Evolutionary conservation across 441 rosid species (phyloP).

Genomic region (Viola pubescens): DNA sequence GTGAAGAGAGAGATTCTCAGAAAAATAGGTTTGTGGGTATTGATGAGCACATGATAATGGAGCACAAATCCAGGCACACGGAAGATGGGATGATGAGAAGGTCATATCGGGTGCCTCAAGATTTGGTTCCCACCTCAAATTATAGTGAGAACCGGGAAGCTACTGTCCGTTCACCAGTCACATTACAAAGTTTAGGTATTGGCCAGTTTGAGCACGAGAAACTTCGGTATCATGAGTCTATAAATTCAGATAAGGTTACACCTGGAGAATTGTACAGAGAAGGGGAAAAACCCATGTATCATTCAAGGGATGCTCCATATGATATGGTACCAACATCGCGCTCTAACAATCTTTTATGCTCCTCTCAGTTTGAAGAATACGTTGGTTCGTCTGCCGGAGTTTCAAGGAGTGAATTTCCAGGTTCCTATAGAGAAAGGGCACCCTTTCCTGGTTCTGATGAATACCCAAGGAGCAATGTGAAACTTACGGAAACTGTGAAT

Average conservation of each 20-base stretch:
- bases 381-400: slow-evolving; percentile 29
- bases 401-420: slow-evolving; percentile 27
- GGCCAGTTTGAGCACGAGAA: slow-evolving; percentile 29
- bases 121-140: slow-evolving; percentile 24
- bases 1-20: slow-evolving; percentile 28
- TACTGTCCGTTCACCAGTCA: slow-evolving; percentile 19
- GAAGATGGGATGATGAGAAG: slow-evolving; percentile 32
- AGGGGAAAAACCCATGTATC: slow-evolving; percentile 22
- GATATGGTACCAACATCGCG: slow-evolving; percentile 23
- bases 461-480: slow-evolving; percentile 27
- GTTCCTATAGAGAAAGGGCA: slow-evolving; percentile 28
- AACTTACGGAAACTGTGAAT: slow-evolving; percentile 28
- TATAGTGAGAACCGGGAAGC: slow-evolving; percentile 23
- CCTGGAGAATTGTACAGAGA: slow-evolving; percentile 26
- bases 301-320: slow-evolving; percentile 29
- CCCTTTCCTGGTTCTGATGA: slow-evolving; percentile 31
- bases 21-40: slow-evolving; percentile 24
- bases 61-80: slow-evolving; percentile 25
- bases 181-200: slow-evolving; percentile 23
- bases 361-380: slow-evolving; percentile 25
- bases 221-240: slow-evolving; percentile 26
- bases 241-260: slow-evolving; percentile 23
- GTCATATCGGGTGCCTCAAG: slow-evolving; percentile 24
- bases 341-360: slow-evolving; percentile 24
- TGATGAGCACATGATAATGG: slow-evolving; percentile 26